Conservation (phyloP, 345 rosid species). For the Bruguiera parviflora region DNA sequence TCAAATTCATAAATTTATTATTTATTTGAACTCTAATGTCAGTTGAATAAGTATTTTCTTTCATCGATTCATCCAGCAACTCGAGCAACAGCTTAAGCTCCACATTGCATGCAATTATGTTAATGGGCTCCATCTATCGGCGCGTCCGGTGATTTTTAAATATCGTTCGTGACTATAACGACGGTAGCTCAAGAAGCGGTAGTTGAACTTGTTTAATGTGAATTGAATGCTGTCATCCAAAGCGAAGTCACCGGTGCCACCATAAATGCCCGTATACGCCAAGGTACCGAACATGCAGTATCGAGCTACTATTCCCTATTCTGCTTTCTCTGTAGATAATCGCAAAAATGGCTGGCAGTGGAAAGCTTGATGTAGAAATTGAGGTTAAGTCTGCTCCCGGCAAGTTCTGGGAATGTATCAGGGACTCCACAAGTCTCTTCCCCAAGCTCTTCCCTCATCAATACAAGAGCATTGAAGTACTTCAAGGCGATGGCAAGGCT, state of each 20-base stretch:
- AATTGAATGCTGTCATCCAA: constrained; percentile 29
- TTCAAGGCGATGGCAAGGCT: constrained; percentile 79
- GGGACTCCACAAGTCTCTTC: constrained; percentile 59
- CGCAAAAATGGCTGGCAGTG: constrained; percentile 45
- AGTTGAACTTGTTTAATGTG: constrained; percentile 19
- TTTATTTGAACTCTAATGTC: too few relatives aligned
- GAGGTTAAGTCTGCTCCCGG: constrained; percentile 67
- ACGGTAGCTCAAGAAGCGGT: constrained; percentile 10
- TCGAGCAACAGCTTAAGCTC: too few relatives aligned
- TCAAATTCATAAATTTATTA: too few relatives aligned
- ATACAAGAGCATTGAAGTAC: constrained; percentile 74
- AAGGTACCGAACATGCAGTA: not conserved
- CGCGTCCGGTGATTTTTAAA: not conserved
- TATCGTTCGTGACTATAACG: not conserved
- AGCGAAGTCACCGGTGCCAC: not conserved
- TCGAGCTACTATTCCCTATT: not conserved
- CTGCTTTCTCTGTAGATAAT: not conserved
- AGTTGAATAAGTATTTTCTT: too few relatives aligned
- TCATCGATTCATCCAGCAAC: too few relatives aligned
- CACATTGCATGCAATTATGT: not conserved
- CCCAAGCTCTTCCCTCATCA: constrained; percentile 69
- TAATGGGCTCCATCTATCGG: constrained; percentile 1
- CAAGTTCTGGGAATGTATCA: constrained; percentile 58
- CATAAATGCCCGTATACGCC: constrained; percentile 12
- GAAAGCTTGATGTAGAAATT: constrained; percentile 65